Evolutionary conservation across 805 yeast genomes (phyloP).

Genomic region (Nematodospora valgi): DNA sequence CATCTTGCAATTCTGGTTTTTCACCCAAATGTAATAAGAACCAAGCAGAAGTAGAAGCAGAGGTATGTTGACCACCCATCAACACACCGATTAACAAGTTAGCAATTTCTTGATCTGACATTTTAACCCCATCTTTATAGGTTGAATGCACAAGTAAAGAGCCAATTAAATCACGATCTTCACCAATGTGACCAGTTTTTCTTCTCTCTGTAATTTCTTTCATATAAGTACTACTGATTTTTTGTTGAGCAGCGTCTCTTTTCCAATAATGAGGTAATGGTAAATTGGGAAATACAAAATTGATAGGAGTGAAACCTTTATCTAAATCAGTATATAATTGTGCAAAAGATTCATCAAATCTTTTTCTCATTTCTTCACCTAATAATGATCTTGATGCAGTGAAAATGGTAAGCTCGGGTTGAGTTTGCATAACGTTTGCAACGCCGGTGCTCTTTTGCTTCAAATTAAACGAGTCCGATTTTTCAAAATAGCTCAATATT

Average conservation of each 20-base stretch:
- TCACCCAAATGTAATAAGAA: conserved; percentile 86
- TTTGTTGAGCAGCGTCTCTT: conserved; percentile 85
- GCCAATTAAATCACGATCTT: conserved; percentile 86
- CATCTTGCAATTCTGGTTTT: conserved; percentile 80
- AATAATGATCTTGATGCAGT: conserved; percentile 90
- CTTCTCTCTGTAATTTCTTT: conserved; percentile 74
- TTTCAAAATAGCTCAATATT: conserved; percentile 59
- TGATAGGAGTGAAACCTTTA: conserved; percentile 93
- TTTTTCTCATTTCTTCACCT: conserved; percentile 87
- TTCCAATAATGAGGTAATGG: conserved; percentile 82
- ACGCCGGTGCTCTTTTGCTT: conserved; percentile 39
- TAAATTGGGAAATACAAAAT: conserved; percentile 91
- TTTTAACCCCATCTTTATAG: conserved; percentile 88
- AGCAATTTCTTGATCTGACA: conserved; percentile 95
- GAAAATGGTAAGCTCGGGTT: conserved; percentile 93
- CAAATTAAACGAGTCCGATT: conserved; percentile 47
- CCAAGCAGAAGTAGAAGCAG: conserved; percentile 97
- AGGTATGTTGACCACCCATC: conserved; percentile 99
- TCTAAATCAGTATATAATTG: conserved; percentile 85
- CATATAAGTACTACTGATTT: conserved; percentile 78
- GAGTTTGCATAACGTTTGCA: conserved; percentile 71
- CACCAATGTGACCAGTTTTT: conserved; percentile 62
- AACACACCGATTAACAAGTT: conserved; percentile 89
- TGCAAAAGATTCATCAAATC: conserved; percentile 81
- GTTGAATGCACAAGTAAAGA: conserved; percentile 76